These are phyloP conservation scores for Colletotrichum sp. DNA, from an alignment of 2,329 filamentous ascomycete species.

Conservation along the genomic window DNA sequence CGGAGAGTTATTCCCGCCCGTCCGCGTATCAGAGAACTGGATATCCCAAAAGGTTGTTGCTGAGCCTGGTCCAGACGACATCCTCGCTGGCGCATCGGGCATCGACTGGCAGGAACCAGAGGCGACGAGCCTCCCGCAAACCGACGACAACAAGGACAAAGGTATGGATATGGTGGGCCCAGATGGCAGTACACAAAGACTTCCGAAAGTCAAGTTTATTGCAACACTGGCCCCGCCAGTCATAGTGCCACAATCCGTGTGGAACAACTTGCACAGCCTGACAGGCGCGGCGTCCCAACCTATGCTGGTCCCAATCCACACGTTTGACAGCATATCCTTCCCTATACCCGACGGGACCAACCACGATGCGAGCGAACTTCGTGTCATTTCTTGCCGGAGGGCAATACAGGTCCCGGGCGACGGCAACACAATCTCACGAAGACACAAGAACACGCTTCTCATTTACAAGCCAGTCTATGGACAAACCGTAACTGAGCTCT, in stretches of 20 bases:
- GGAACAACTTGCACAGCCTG: slow-evolving; percentile 65
- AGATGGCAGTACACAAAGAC: slow-evolving; percentile 49
- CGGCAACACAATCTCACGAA: slow-evolving; percentile 34
- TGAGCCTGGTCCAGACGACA: slow-evolving; percentile 48
- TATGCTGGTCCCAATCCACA: slow-evolving; percentile 43
- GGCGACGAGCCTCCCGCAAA: slow-evolving; percentile 60
- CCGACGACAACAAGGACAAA: slow-evolving; percentile 52
- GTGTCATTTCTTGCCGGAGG: slow-evolving; percentile 57
- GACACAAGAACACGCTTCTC: slow-evolving; percentile 66
- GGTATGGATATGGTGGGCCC: slow-evolving; percentile 59
- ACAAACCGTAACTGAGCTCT: slow-evolving; percentile 68
- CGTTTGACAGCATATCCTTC: slow-evolving; percentile 64
- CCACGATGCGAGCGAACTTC: slow-evolving; percentile 62
- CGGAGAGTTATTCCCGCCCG: slow-evolving; percentile 55
- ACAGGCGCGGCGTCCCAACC: slow-evolving; percentile 51
- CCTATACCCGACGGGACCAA: slow-evolving; percentile 52
- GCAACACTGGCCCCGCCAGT: slow-evolving; percentile 78
- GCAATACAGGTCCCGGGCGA: slow-evolving; percentile 47
- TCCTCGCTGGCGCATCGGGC: slow-evolving; percentile 35
- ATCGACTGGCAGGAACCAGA: slow-evolving; percentile 78
- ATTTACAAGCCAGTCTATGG: slow-evolving; percentile 78
- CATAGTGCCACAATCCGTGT: slow-evolving; percentile 68
- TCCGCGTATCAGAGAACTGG: slow-evolving; percentile 77
- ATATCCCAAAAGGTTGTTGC: slow-evolving; percentile 68
- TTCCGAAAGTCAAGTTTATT: slow-evolving; percentile 76